Percentiles rank a stretch among this genome's conserved stretches.
phyloP scores from a whole-genome alignment of 2,329 filamentous ascomycete genomes.

The Aspergillus pseudonomiae region DNA sequence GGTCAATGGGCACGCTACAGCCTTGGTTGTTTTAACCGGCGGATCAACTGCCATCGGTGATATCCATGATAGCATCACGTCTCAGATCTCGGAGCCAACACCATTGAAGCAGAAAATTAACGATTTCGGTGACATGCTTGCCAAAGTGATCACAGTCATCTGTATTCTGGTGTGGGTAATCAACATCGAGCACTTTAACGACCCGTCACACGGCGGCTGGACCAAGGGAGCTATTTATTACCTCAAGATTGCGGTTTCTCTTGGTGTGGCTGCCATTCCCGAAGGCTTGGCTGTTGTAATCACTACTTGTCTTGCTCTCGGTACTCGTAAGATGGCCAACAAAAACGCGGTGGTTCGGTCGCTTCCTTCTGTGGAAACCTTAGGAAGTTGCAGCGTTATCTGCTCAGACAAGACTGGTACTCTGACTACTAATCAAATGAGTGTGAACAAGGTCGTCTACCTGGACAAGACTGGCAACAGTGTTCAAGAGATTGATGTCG shows the following conservation, averaged over 20 bases:
- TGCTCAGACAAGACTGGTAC: slow-evolving; percentile 99
- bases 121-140: slow-evolving; percentile 92
- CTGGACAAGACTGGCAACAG: slow-evolving; percentile 72
- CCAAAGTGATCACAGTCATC: slow-evolving; percentile 97
- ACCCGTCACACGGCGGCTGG: slow-evolving; percentile 90
- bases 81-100: slow-evolving; percentile 96
- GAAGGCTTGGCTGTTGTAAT: slow-evolving; percentile 98
- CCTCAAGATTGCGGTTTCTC: slow-evolving; percentile 97
- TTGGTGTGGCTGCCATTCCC: slow-evolving; percentile 95
- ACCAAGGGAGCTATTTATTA: slow-evolving; percentile 99
- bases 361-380: slow-evolving; percentile 92
- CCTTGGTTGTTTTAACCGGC: slow-evolving; percentile 88
- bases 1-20: slow-evolving; percentile 88
- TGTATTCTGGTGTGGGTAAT: slow-evolving; percentile 97
- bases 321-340: slow-evolving; percentile 97
- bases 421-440: slow-evolving; percentile 99
- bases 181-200: slow-evolving; percentile 96
- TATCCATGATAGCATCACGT: slow-evolving; percentile 97
- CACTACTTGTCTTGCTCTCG: slow-evolving; percentile 94
- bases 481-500: slow-evolving; percentile 83
- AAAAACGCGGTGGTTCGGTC: slow-evolving; percentile 98
- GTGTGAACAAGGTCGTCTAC: slow-evolving; percentile 89
- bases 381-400: slow-evolving; percentile 98
- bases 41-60: slow-evolving; percentile 92
- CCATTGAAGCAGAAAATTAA: slow-evolving; percentile 98